Percentiles rank a stretch among this genome's conserved stretches.
These are phyloP conservation scores for Hortaea sp. DNA, from an alignment of 2,329 filamentous ascomycete species.

Conservation along the genomic window DNA sequence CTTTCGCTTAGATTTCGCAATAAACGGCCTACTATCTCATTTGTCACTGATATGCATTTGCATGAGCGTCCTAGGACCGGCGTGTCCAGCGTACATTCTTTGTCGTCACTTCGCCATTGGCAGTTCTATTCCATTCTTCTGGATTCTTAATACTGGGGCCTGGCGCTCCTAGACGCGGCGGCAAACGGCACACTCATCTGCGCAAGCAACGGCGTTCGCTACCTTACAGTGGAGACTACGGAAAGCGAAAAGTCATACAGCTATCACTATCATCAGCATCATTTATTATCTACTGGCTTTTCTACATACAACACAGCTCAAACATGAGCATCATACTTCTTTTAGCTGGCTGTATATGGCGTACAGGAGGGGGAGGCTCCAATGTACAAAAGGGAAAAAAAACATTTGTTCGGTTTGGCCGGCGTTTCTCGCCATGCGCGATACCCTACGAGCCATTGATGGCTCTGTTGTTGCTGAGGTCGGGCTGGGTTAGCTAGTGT, in stretches of 20 bases:
- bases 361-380: background rate
- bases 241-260: no score
- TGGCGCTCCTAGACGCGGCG: background rate
- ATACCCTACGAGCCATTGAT: background rate
- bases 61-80: conserved; percentile 3
- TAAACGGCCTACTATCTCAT: background rate
- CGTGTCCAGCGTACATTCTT: background rate
- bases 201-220: background rate
- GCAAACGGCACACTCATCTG: conserved; percentile 3
- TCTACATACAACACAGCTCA: no score
- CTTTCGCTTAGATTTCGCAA: background rate
- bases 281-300: no score
- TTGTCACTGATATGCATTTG: background rate
- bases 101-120: background rate
- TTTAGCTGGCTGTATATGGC: background rate
- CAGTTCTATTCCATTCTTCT: background rate
- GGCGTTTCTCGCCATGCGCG: background rate
- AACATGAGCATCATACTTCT: no score
- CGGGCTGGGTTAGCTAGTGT: no score
- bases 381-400: background rate
- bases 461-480: background rate
- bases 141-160: background rate
- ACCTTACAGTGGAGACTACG: no score
- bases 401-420: background rate
- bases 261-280: no score